Evolutionary conservation across 179 eudicot species (phyloP).

Genomic region (Carnegiea gigantea): DNA sequence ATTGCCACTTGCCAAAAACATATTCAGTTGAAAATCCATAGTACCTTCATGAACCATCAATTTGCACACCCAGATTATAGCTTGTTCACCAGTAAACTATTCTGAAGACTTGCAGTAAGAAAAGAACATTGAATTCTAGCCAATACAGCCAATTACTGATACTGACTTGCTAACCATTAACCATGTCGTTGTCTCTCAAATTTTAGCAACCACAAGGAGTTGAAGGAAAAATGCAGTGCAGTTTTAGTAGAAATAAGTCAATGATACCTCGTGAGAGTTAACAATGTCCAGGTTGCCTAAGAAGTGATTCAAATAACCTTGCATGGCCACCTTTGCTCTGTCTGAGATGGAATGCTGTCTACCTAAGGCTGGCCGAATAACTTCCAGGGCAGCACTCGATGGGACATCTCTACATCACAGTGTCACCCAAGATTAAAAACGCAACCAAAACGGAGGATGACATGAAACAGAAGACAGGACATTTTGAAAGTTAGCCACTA

Average conservation of each 20-base stretch:
- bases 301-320: slow-evolving; percentile 93
- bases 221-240: background rate
- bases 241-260: slow-evolving; percentile 5
- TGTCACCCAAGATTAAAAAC: slow-evolving; percentile 29
- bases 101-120: no score
- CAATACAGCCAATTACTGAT: background rate
- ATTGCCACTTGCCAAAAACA: no score
- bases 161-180: background rate
- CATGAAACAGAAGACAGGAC: background rate
- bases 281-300: slow-evolving; percentile 85
- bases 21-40: no score
- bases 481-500: background rate
- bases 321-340: slow-evolving; percentile 90
- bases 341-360: slow-evolving; percentile 85
- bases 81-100: no score
- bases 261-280: slow-evolving; percentile 82
- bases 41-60: no score
- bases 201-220: background rate
- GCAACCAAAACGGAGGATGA: background rate
- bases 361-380: slow-evolving; percentile 86
- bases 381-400: slow-evolving; percentile 89
- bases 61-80: no score
- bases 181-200: slow-evolving; percentile 2
- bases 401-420: slow-evolving; percentile 72
- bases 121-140: no score